Conservation (phyloP, 495 filamentous ascomycete species). For the Cercophora newfieldiana region DNA sequence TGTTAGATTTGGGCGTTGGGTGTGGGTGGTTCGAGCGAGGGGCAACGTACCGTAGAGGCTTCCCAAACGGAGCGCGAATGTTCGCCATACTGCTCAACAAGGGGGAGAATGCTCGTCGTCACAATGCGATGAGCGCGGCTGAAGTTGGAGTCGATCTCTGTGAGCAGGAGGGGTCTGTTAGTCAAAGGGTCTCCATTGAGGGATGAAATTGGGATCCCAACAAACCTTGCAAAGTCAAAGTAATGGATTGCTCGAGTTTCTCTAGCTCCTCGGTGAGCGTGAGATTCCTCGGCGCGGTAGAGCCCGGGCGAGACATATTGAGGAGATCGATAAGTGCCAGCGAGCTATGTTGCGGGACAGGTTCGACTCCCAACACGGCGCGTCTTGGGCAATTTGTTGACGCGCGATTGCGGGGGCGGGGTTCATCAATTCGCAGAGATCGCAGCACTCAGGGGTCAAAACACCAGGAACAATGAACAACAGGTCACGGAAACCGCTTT, state of each 20-base stretch:
- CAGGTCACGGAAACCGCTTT: too few species aligned
- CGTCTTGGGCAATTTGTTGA: slow-evolving; percentile 15
- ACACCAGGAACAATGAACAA: not conserved
- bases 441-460: slow-evolving; percentile 5
- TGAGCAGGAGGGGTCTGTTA: slow-evolving; percentile 5
- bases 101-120: slow-evolving; percentile 85
- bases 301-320: slow-evolving; percentile 46
- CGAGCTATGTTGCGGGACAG: not conserved
- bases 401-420: slow-evolving; percentile 16
- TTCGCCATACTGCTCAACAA: slow-evolving; percentile 95
- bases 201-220: not conserved
- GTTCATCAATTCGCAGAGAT: not conserved
- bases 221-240: slow-evolving; percentile 88
- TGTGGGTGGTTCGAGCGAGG: not conserved
- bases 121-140: slow-evolving; percentile 95
- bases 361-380: slow-evolving; percentile 6
- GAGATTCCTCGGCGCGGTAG: slow-evolving; percentile 62
- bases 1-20: slow-evolving; percentile 16
- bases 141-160: slow-evolving; percentile 98
- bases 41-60: slow-evolving; percentile 72
- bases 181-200: not conserved
- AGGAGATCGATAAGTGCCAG: not conserved
- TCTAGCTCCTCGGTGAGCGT: slow-evolving; percentile 93
- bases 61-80: slow-evolving; percentile 96
- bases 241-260: slow-evolving; percentile 95